Base-by-base conservation (phyloP, 768 basidiomycete species). In the Strobilomyces dryophilus region DNA sequence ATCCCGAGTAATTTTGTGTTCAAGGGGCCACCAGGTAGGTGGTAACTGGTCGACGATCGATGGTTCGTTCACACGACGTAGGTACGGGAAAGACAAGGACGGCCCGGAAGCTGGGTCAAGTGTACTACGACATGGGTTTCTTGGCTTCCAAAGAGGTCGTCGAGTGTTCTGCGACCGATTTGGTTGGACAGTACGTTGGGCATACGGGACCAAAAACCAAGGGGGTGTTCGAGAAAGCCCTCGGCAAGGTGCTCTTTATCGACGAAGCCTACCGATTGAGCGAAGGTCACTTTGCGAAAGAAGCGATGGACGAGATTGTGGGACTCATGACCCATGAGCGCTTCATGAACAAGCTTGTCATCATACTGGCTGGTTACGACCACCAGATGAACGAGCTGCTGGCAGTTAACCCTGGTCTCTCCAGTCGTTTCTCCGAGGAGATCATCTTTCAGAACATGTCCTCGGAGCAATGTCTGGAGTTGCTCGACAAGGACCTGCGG, bases 271-370 rank as follows among this genome's bases (percentile, higher is more conserved):
- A 89, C 59, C 74, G 85, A 11, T 70, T 89, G 24, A 68, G 74
- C 9, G 75, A 83, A 49, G 85, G 85, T 1, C 79, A 71, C 7
- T 89, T 86, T 57, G 83, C 85, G 2, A 77, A 85, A 60, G 87
- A 89, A 61, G 87, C 87, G 11, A 77, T 87, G 36, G 87, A 89
- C 60, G 87, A 89, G 58, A 62, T 89, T n/a, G 87, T 88, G 6
- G 79, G 79, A 6, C 60, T 82, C 14, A 71, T 88, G 54, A 88
- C 87, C 2, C 71, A 83, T 41, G 78, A 81, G 4, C 71, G 67
- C 26, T 88, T 75, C 72, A 74, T 76, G 59, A 72, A 74, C 17
- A 87, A 85, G 61, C 67, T 88, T 24, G 73, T 88, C 40, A 80
- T 88, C 61, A 80, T 88, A 51, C 73, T 88, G 14, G 86, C 86